These are phyloP conservation scores for Hygrophorus russula DNA, from an alignment of 768 basidiomycete species.

Conservation along the genomic window DNA sequence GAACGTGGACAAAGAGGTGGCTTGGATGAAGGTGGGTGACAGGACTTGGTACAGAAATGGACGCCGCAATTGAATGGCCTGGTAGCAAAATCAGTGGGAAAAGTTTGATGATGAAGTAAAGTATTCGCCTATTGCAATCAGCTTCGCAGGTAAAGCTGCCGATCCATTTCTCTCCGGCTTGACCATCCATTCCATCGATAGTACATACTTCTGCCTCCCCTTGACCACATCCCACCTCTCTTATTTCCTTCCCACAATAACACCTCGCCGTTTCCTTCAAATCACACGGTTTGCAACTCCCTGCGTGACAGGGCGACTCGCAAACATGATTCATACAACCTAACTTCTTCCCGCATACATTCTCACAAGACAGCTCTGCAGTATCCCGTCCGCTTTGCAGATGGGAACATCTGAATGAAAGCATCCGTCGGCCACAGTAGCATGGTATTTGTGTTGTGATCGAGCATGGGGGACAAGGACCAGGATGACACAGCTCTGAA, in stretches of 20 bases:
- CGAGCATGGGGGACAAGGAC: conserved; percentile 91
- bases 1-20: conserved; percentile 63
- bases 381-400: conserved; percentile 26
- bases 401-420: conserved; percentile 20
- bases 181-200: conserved; percentile 11
- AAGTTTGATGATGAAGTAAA: conserved; percentile 1
- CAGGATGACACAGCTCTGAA: conserved; percentile 82
- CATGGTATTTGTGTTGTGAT: conserved; percentile 70
- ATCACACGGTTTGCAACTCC: conserved; percentile 57
- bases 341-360: conserved; percentile 35
- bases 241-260: conserved; percentile 68
- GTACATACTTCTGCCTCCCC: conserved; percentile 32
- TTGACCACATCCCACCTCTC: conserved; percentile 55
- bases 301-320: conserved; percentile 59
- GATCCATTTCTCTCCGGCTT: conserved; percentile 42
- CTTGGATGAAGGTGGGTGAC: conserved; percentile 60
- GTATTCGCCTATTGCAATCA: conserved; percentile 43
- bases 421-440: conserved; percentile 58
- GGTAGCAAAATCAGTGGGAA: neutral
- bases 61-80: conserved; percentile 67
- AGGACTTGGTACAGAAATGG: conserved; percentile 64
- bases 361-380: conserved; percentile 28
- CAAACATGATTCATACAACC: conserved; percentile 69
- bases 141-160: conserved; percentile 51
- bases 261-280: conserved; percentile 47